Base-by-base conservation (phyloP, 371 early-diverging fungal species). In the Mortierella sp. region DNA sequence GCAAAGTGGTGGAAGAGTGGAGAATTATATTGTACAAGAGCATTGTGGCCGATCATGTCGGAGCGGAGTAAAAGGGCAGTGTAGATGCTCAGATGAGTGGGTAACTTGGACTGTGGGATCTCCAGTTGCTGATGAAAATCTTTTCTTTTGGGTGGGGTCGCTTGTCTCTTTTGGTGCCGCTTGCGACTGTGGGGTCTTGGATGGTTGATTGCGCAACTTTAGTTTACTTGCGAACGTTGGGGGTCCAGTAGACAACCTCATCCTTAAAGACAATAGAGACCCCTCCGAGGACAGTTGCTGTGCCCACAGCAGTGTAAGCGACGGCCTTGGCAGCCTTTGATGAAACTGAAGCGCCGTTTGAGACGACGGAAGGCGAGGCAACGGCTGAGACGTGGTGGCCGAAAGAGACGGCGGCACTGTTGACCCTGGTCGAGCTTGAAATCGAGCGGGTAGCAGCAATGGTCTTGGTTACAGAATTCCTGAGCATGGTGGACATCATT, bases 201-300 rank as follows among this genome's bases (percentile, higher is more conserved):
- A 50, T n/a, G n/a, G n/a, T n/a, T n/a, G n/a, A n/a, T n/a, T n/a
- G n/a, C 18, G 23, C 14, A 15, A 5, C 46, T 45, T 55, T 53
- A 23, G 11, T 64, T 68, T 66, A 69, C 66, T 69, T 72, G 72
- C 75, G 66, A 30, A 57, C 23, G 51, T 79, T 72, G 23, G 79
- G 79, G 28, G 79, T 79, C 79, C 79, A 79, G 73, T 72, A 72
- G 47, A 79, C 56, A 51, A 79, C 79, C 66, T 72, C 79, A 23
- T 79, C 79, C 48, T 72, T 79, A 28, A 79, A 46, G 30, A 72
- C 21, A 29, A 23, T 59, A 7, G 68, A 65, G 37, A 53, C 46
- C 37, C 79, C 67, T 15, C 59, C 66, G 16, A 62, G 64, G 43
- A 69, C 72, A 19, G 55, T 57, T 15, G 66, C 45, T 52, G 65